Base-by-base conservation (phyloP, 2,329 filamentous ascomycete species). In the Beauveria asiatica region DNA sequence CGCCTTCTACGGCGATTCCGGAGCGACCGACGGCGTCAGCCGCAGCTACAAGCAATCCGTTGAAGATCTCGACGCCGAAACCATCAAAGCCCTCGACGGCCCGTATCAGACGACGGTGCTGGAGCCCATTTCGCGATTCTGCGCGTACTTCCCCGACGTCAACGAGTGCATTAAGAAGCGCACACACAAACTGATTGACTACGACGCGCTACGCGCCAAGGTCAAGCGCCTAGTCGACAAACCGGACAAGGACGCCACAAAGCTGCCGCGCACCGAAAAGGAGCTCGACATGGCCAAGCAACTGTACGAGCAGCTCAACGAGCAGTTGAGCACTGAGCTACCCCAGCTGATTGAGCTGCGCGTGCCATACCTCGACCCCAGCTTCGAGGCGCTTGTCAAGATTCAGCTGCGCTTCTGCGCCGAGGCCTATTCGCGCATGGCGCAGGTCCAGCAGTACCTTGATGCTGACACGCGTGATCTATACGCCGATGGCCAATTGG, bases 101-200 rank as follows among this genome's bases (percentile, higher is more conserved):
- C 95, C 94, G 51, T 99, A 97, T 76, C 84, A 89, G 74, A 89
- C 89, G 48, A 97, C 94, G 6, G 94, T 99, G 30, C 83, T 99
- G 52, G 94, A 99, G 68, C 94, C 94, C 46, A 99, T 99, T 72
- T 88, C 88, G 64, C 85, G 92, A 65, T 99, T 97, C 79, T 97
- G 93, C 78, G 90, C 91, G 66, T 99, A 99, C 78, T 99, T 99
- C 75, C 93, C 94, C 39, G 94, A 99, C 73, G 92, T 99, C 71
- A 99, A 99, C 76, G 92, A 97, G 78, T 97, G 93, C 76, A 97
- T 99, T 76, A 99, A 97, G 79, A 99, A 99, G 79, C 90, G 95
- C 69, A 89, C 95, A 70, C 90, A 99, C 83, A 99, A 99, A 76
- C 88, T 97, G 61, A 89, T 97, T 67, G 95, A 99, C 77, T 99